These are phyloP conservation scores for Penicillium sp. DNA, from an alignment of 2,329 filamentous ascomycete genomes.

Conservation along the genomic window DNA sequence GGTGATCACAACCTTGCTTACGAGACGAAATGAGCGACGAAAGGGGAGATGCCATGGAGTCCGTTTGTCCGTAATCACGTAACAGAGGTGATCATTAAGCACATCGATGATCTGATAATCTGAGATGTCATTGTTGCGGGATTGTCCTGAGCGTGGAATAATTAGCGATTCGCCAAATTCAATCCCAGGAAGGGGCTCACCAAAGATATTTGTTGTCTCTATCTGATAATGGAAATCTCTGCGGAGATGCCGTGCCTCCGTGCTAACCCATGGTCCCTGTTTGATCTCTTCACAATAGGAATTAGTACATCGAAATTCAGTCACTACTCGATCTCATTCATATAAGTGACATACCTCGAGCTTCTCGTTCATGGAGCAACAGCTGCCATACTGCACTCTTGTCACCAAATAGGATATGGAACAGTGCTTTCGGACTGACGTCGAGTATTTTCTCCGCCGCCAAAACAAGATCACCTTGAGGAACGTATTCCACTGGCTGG, in stretches of 20 bases:
- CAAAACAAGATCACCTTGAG: constrained; percentile 75
- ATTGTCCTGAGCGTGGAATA: constrained; percentile 40
- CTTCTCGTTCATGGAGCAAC: constrained; percentile 80
- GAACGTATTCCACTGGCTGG: constrained; percentile 80
- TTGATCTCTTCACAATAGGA: constrained; percentile 61
- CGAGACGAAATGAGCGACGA: constrained; percentile 74
- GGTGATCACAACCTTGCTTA: constrained; percentile 91
- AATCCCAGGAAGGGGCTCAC: constrained; percentile 44
- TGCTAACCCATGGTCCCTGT: constrained; percentile 80
- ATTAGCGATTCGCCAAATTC: constrained; percentile 12
- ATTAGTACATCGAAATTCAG: constrained; percentile 22
- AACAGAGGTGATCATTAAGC: constrained; percentile 74
- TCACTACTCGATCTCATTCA: background rate
- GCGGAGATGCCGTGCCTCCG: constrained; percentile 71
- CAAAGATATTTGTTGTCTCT: constrained; percentile 67
- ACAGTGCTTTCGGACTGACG: constrained; percentile 89
- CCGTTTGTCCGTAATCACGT: constrained; percentile 66
- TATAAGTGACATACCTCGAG: constrained; percentile 54
- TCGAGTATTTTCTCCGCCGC: constrained; percentile 82
- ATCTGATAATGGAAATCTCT: constrained; percentile 82
- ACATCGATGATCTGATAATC: constrained; percentile 88
- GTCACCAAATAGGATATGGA: constrained; percentile 95
- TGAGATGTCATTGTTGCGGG: constrained; percentile 64
- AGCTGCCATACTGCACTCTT: constrained; percentile 93
- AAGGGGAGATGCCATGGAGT: constrained; percentile 84